Conservation (phyloP, 2,329 filamentous ascomycete genomes). For the Cladobotryum protrusum region DNA sequence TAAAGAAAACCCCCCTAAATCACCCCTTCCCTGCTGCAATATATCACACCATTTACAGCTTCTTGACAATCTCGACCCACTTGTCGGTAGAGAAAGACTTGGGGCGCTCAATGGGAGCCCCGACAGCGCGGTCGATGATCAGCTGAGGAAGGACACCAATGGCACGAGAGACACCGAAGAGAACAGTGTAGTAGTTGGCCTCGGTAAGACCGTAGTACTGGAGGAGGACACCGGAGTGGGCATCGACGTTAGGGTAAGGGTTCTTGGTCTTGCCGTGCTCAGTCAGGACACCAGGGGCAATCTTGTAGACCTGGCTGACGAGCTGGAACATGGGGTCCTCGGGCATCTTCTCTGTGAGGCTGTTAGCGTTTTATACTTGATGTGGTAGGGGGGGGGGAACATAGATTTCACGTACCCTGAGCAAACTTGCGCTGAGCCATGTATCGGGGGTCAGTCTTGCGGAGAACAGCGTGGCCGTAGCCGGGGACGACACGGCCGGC, state of each 20-base stretch:
- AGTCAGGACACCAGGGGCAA: constrained; percentile 91
- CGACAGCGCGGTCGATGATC: constrained; percentile 97
- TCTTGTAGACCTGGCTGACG: constrained; percentile 99
- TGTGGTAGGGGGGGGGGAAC: neutral
- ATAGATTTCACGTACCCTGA: constrained; percentile 47
- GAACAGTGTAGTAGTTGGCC: constrained; percentile 99
- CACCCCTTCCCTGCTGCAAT: neutral
- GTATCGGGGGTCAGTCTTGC: constrained; percentile 99
- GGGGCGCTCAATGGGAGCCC: constrained; percentile 94
- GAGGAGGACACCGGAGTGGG: constrained; percentile 97
- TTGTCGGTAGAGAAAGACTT: constrained; percentile 98
- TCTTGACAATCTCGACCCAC: constrained; percentile 89
- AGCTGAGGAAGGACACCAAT: constrained; percentile 98
- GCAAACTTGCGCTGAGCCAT: constrained; percentile 97
- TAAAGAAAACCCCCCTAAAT: neutral
- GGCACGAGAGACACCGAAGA: constrained; percentile 97
- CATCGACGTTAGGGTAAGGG: constrained; percentile 97
- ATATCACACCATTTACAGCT: constrained; percentile 58
- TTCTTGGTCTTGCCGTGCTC: constrained; percentile 99
- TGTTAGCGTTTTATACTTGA: constrained; percentile 22
- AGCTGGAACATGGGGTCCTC: constrained; percentile 99
- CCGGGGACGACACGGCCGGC: constrained; percentile 91
- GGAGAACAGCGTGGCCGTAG: constrained; percentile 97
- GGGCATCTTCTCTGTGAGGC: constrained; percentile 65
- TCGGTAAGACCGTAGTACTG: constrained; percentile 99